Conservation (phyloP, 139 green algal genomes). For the Auxenochlorella protothecoides region DNA sequence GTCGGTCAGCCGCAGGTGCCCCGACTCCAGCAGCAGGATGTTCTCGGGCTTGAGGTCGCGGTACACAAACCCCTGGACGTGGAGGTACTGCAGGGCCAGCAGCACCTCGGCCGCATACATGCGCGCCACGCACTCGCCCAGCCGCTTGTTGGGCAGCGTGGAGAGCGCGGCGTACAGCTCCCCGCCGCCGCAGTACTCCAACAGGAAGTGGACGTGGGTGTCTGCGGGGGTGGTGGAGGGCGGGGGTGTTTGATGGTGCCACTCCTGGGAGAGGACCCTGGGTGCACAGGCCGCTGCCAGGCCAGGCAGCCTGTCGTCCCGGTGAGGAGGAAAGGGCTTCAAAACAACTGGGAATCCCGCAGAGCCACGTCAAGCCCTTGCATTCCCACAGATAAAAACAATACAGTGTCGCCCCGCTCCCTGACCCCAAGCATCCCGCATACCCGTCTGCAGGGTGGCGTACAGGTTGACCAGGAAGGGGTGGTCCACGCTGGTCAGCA, state of each 20-base stretch:
- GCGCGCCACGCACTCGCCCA: slow-evolving; percentile 62
- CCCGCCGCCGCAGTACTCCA: slow-evolving; percentile 62
- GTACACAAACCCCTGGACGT: slow-evolving; percentile 93
- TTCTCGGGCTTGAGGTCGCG: slow-evolving; percentile 98
- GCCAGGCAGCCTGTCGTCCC: neutral
- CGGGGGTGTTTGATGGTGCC: neutral
- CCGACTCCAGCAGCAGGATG: slow-evolving; percentile 79
- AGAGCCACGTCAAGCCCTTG: neutral
- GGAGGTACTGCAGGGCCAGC: slow-evolving; percentile 94
- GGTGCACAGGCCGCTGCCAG: neutral
- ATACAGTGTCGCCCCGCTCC: too few relatives aligned
- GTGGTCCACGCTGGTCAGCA: slow-evolving; percentile 84
- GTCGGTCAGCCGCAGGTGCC: slow-evolving; percentile 93
- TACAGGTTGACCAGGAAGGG: slow-evolving; percentile 94
- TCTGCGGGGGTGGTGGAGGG: slow-evolving; percentile 19
- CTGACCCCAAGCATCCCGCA: neutral
- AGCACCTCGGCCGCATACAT: slow-evolving; percentile 93
- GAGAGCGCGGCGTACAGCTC: slow-evolving; percentile 73
- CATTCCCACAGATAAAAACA: too few relatives aligned
- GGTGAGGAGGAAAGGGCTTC: neutral
- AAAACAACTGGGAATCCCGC: neutral
- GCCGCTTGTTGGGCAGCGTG: slow-evolving; percentile 54
- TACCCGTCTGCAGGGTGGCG: slow-evolving; percentile 74
- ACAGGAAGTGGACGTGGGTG: slow-evolving; percentile 79
- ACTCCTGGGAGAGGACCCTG: too few relatives aligned